Evolutionary conservation across 1,284 basidiomycete species (phyloP).

Genomic region (Ceratobasidium sp.): DNA sequence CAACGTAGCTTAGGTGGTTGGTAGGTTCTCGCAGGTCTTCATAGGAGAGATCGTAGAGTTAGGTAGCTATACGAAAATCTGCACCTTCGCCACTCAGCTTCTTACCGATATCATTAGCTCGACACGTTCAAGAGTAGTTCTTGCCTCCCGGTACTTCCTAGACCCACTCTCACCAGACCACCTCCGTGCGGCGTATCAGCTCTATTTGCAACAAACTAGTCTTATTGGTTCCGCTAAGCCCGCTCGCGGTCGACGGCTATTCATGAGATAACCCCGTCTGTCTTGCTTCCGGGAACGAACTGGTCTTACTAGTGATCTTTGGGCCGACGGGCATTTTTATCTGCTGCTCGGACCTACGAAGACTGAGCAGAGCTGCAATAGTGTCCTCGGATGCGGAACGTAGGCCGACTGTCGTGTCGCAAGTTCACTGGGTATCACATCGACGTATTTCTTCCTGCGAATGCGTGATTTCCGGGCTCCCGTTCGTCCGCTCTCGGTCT

Average conservation of each 20-base stretch:
- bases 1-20: constrained; percentile 88
- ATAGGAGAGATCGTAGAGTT: constrained; percentile 93
- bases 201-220: constrained; percentile 85
- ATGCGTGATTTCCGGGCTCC: no score
- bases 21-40: constrained; percentile 93
- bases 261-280: constrained; percentile 6
- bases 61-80: constrained; percentile 64
- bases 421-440: no score
- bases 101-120: constrained; percentile 10
- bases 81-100: background rate
- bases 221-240: constrained; percentile 81
- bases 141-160: constrained; percentile 29
- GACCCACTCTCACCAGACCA: constrained; percentile 80
- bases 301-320: no score
- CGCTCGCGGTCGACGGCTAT: constrained; percentile 59
- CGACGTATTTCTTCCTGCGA: no score
- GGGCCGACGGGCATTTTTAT: no score
- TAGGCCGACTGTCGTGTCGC: no score
- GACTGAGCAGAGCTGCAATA: no score
- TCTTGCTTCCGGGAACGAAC: no score
- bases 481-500: no score
- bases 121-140: constrained; percentile 39
- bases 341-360: no score
- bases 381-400: no score
- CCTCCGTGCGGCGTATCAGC: constrained; percentile 86